phyloP scores from a whole-genome alignment of 345 rosid genomes.

The Lenwebbia sp. region DNA sequence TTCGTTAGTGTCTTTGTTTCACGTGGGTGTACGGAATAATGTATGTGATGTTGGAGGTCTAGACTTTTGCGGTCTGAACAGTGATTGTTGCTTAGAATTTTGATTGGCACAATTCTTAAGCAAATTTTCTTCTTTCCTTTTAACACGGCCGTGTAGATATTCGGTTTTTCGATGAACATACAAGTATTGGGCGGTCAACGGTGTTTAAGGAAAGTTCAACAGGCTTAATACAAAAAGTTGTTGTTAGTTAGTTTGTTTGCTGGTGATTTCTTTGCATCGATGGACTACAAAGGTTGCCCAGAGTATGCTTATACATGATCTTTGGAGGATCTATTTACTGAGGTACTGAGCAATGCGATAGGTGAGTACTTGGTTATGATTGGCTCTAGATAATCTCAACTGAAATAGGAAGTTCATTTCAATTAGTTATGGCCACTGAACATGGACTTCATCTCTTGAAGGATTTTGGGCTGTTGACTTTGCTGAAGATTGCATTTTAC shows the following conservation, averaged over 20 bases:
- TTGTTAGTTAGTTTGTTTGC: background rate
- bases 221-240: background rate
- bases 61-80: background rate
- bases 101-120: background rate
- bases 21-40: background rate
- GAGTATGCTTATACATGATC: background rate
- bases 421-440: background rate
- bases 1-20: background rate
- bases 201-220: background rate
- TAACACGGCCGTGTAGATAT: background rate
- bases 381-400: background rate
- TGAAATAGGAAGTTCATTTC: background rate
- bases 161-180: too few relatives aligned
- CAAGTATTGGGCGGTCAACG: background rate
- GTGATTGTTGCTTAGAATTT: background rate
- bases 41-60: background rate
- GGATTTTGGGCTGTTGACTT: background rate
- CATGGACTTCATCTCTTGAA: background rate
- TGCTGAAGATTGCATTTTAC: background rate
- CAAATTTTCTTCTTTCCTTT: background rate
- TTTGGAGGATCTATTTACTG: background rate
- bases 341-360: background rate
- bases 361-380: background rate
- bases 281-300: background rate
- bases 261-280: background rate